Percentiles rank a stretch among this genome's conserved stretches.
These are phyloP conservation scores for Alisma plantagoaquatica DNA, from an alignment of 106 monocot species.

Conservation along the genomic window DNA sequence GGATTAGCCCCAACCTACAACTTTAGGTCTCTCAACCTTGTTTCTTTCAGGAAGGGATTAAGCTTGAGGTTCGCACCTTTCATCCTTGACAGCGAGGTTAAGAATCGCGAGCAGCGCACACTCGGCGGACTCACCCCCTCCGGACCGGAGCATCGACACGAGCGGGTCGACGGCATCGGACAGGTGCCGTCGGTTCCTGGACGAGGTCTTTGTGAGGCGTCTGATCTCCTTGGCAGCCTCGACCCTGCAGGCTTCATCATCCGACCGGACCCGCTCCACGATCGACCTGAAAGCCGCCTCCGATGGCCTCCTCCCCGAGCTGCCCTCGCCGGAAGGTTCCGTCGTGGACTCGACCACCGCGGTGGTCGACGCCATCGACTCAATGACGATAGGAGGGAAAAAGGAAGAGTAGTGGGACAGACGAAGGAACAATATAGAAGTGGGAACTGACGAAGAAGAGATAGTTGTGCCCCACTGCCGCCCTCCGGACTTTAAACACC, in stretches of 20 bases:
- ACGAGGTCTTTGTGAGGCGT: conserved; percentile 56
- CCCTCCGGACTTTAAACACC: too few relatives aligned
- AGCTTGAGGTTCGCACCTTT: too few relatives aligned
- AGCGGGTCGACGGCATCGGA: conserved; percentile 29
- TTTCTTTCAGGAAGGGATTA: too few relatives aligned
- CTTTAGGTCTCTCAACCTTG: too few relatives aligned
- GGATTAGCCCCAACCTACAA: too few relatives aligned
- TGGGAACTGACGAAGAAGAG: too few relatives aligned
- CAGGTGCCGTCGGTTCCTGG: conserved; percentile 38
- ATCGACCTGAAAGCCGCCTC: conserved; percentile 11
- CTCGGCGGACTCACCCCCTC: conserved; percentile 3
- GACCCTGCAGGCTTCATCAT: conserved; percentile 32
- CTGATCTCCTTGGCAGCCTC: conserved; percentile 68
- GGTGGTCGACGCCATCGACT: too few relatives aligned
- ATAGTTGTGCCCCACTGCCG: too few relatives aligned
- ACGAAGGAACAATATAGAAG: too few relatives aligned
- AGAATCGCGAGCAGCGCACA: conserved; percentile 21
- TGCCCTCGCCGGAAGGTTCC: neutral
- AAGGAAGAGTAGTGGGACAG: too few relatives aligned
- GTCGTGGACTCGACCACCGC: too few relatives aligned
- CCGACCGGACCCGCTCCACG: conserved; percentile 19
- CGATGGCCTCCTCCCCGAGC: neutral
- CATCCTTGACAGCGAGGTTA: conserved; percentile 28
- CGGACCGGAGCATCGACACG: conserved; percentile 14
- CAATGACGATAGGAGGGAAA: too few relatives aligned